Evolutionary conservation across 371 early-diverging fungal genomes (phyloP).

Genomic region (Choanephora cucurbitarum): DNA sequence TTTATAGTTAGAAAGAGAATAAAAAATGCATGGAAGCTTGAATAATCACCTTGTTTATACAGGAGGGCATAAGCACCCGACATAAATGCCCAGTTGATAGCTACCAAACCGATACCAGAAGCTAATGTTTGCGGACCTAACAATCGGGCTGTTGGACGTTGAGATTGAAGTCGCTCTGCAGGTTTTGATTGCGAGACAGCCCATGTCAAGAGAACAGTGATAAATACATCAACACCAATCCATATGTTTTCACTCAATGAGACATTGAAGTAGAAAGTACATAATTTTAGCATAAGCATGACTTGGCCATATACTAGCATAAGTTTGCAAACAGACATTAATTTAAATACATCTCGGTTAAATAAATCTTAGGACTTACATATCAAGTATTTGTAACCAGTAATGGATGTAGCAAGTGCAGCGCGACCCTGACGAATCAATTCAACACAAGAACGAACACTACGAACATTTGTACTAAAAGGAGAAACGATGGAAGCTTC

Average conservation of each 20-base stretch:
- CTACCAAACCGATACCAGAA: slow-evolving; percentile 64
- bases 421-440: slow-evolving; percentile 75
- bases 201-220: slow-evolving; percentile 65
- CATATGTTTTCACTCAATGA: slow-evolving; percentile 63
- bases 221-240: slow-evolving; percentile 72
- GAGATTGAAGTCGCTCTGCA: slow-evolving; percentile 51
- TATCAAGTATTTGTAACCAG: slow-evolving; percentile 73
- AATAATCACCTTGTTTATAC: slow-evolving; percentile 52
- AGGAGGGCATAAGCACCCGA: slow-evolving; percentile 53
- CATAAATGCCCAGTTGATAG: slow-evolving; percentile 66
- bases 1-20: too few species aligned
- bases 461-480: slow-evolving; percentile 74
- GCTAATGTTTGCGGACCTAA: slow-evolving; percentile 70
- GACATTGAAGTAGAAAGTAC: slow-evolving; percentile 58
- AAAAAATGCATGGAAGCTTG: too few species aligned
- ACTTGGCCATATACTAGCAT: slow-evolving; percentile 68
- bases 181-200: slow-evolving; percentile 68
- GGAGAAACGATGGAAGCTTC: slow-evolving; percentile 88
- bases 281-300: slow-evolving; percentile 70
- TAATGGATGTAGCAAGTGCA: slow-evolving; percentile 77
- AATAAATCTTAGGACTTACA: too few species aligned
- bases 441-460: slow-evolving; percentile 72
- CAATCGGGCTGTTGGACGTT: slow-evolving; percentile 72
- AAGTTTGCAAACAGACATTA: background rate
- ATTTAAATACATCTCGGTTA: too few species aligned